Conservation (phyloP, 2,329 filamentous ascomycete species). For the Cladosporium sphaerospermum region DNA sequence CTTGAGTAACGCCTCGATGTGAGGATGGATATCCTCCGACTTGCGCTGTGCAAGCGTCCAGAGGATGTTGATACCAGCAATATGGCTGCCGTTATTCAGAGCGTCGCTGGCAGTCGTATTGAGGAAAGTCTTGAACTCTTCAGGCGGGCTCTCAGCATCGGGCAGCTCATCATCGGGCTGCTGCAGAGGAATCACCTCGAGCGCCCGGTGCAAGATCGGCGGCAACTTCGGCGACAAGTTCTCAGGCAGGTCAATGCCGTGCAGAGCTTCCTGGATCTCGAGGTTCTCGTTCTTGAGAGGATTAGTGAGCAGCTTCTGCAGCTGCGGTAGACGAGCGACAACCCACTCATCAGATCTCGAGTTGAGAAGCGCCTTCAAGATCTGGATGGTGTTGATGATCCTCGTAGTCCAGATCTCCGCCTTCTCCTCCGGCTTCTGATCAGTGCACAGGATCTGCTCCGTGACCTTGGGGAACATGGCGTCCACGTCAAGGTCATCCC, state of each 20-base stretch:
- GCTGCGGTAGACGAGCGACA: slow-evolving; percentile 63
- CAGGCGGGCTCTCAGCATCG: slow-evolving; percentile 68
- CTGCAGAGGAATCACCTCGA: slow-evolving; percentile 82
- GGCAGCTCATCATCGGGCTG: slow-evolving; percentile 61
- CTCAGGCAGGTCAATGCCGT: slow-evolving; percentile 65
- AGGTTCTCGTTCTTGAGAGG: slow-evolving; percentile 79
- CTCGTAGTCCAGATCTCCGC: slow-evolving; percentile 71
- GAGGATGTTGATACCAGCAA: slow-evolving; percentile 84
- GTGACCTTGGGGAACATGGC: slow-evolving; percentile 78
- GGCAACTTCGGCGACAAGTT: slow-evolving; percentile 57
- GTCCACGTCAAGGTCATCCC: slow-evolving; percentile 87
- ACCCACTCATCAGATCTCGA: slow-evolving; percentile 90
- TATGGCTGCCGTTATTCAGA: slow-evolving; percentile 66
- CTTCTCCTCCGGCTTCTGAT: slow-evolving; percentile 49
- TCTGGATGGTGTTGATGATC: slow-evolving; percentile 90
- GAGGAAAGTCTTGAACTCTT: slow-evolving; percentile 79
- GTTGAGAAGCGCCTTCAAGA: slow-evolving; percentile 82
- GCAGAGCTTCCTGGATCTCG: slow-evolving; percentile 88
- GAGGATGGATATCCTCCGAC: slow-evolving; percentile 80
- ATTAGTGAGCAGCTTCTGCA: slow-evolving; percentile 88
- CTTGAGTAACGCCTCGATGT: slow-evolving; percentile 85
- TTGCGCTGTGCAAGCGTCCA: slow-evolving; percentile 86
- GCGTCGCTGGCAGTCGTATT: slow-evolving; percentile 83
- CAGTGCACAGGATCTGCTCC: slow-evolving; percentile 74
- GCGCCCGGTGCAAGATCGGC: slow-evolving; percentile 71